Conservation (phyloP, 257 asterid species). For the Penstemon barbatus region DNA sequence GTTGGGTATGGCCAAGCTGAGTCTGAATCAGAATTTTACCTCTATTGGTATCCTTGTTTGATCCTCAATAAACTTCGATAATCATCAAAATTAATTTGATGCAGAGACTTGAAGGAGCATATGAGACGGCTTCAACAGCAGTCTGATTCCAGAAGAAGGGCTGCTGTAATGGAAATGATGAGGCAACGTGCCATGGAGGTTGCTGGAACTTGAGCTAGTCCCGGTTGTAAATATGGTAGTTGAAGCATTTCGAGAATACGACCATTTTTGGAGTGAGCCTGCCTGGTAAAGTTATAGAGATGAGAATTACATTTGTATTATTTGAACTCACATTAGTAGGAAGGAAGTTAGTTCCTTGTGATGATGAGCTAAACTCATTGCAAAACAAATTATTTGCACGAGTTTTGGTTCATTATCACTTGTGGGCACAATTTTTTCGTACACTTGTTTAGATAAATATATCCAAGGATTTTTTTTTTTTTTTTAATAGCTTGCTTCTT, state of each 20-base stretch:
- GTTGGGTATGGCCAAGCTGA: no score
- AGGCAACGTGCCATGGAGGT: slow-evolving; percentile 10
- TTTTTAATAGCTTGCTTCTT: no score
- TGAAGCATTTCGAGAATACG: background rate
- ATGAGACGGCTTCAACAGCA: slow-evolving; percentile 60
- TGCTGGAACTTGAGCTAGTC: background rate
- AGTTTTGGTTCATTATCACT: no score
- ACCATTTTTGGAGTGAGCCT: background rate
- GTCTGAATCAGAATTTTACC: no score
- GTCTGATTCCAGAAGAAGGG: slow-evolving; percentile 62
- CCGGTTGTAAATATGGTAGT: slow-evolving; percentile 23
- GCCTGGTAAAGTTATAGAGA: background rate
- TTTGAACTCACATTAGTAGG: slow-evolving; percentile 1
- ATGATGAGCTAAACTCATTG: background rate
- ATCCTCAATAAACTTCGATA: no score
- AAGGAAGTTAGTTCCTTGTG: slow-evolving; percentile 13
- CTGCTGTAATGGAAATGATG: slow-evolving; percentile 70
- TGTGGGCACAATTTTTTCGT: no score
- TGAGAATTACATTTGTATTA: background rate
- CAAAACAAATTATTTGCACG: background rate
- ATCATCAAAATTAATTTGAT: background rate
- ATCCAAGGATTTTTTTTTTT: no score
- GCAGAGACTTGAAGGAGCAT: slow-evolving; percentile 63
- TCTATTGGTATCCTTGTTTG: no score
- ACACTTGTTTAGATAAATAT: no score